Base-by-base conservation (phyloP, 306 rosid species). In the Trichosanthes truncata region DNA sequence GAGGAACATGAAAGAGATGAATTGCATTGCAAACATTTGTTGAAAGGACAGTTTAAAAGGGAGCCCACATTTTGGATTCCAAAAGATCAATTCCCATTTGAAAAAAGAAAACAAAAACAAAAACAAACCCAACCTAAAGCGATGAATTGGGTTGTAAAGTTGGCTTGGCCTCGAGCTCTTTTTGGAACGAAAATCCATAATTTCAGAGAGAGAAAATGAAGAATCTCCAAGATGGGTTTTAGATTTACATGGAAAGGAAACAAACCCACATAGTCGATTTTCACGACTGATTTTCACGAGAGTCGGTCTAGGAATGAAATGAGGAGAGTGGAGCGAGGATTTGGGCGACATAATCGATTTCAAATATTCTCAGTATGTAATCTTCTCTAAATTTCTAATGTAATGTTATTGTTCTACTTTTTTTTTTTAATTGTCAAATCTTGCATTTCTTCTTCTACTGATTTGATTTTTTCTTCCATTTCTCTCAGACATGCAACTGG, bases 311-410 rank as follows among this genome's bases (percentile, higher is more conserved):
- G 89, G 81, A 83, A 61, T 48, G 81, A 87, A 91, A 80, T 56
- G 53, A 84, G 91, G 89, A 74, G 87, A 72, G 86, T 85, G 83
- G 90, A 86, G 89, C 93, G 89, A 91, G 83, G 74, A 87, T 92
- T 86, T 88, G 83, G 94, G 84, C 89, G 69, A 89, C 1, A 69
- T 87, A 79, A 74, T 9, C 17, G 84, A 63, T 23, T 81, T 55
- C 86, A 85, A 90, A 90, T 7, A 7, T 35, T 6, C 31, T 13
- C 43, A 3, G 12, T 69, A 41, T 33, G 63, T 36, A 13, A 48
- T 17, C 5, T 51, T 17, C 36, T 66, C 49, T 20, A 20, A 18
- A 17, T 23, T 7, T 36, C 40, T 36, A 36, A 3, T 36, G 40
- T 36, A 36, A 36, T 36, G 40, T 36, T 36, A 36, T 36, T 36